Conservation (phyloP, 2,329 filamentous ascomycete genomes). For the Zymoseptoria brevis region DNA sequence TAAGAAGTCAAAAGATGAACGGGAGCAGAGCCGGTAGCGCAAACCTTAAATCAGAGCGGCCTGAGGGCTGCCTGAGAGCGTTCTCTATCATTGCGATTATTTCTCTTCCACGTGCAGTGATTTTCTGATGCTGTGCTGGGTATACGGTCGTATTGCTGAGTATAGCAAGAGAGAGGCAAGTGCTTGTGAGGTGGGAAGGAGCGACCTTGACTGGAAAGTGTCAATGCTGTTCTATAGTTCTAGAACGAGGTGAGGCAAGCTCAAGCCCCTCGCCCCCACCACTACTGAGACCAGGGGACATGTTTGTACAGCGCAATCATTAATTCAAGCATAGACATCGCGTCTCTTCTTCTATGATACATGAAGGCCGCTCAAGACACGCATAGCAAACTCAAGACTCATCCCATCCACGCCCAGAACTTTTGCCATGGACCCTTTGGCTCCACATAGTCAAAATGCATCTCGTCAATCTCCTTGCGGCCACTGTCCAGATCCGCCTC, state of each 20-base stretch:
- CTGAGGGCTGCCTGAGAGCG: neutral
- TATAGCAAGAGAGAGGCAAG: neutral
- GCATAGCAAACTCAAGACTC: neutral
- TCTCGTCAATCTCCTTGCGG: constrained; percentile 31
- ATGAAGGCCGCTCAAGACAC: neutral
- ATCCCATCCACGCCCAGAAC: constrained; percentile 25
- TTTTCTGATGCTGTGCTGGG: neutral
- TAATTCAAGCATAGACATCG: neutral
- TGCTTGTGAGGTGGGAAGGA: neutral
- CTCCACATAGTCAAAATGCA: constrained; percentile 26
- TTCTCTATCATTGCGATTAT: neutral
- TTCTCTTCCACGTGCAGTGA: neutral
- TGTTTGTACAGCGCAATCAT: neutral
- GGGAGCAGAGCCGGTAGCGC: neutral
- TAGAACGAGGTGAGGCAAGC: neutral
- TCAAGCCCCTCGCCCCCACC: too few relatives aligned
- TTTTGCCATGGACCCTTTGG: constrained; percentile 28
- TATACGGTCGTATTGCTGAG: neutral
- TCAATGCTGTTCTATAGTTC: neutral
- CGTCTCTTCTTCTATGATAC: neutral
- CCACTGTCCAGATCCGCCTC: constrained; percentile 39
- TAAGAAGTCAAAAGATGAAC: neutral
- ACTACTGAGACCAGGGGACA: neutral
- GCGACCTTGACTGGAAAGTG: neutral
- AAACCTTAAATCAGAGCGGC: neutral